These are phyloP conservation scores for Sequoiadendron giganteum DNA, from an alignment of 75 land plant genomes.

Conservation along the genomic window DNA sequence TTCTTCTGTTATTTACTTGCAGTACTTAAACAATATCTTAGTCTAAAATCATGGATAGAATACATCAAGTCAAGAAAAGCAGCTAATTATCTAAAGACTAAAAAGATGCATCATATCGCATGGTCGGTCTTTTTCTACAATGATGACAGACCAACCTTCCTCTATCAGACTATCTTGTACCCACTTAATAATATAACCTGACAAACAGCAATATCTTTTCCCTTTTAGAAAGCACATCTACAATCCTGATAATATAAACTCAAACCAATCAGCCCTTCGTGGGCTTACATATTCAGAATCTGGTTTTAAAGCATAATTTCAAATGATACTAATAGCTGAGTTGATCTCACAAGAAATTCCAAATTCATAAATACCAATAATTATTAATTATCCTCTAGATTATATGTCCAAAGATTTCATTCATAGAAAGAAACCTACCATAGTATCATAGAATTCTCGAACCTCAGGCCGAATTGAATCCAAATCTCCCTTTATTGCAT, in stretches of 20 bases:
- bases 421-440: constrained; percentile 41
- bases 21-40: constrained; percentile 1
- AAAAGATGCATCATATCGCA: background rate
- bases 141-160: background rate
- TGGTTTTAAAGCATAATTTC: background rate
- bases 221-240: background rate
- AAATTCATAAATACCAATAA: background rate
- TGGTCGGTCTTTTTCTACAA: background rate
- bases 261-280: background rate
- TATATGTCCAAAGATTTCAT: background rate
- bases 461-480: constrained; percentile 92
- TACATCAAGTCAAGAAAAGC: background rate
- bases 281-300: background rate
- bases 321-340: background rate
- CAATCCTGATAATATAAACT: background rate
- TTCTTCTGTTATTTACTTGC: background rate
- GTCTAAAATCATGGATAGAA: background rate
- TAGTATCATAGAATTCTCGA: constrained; percentile 50
- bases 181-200: background rate
- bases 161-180: background rate
- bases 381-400: background rate
- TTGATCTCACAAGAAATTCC: background rate
- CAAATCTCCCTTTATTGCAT: constrained; percentile 91
- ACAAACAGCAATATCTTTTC: background rate
- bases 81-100: background rate